A percentile compares a stretch with the other conserved stretches of the same genome.
Conservation (phyloP, 106 monocot species). For the Allium cepa region DNA sequence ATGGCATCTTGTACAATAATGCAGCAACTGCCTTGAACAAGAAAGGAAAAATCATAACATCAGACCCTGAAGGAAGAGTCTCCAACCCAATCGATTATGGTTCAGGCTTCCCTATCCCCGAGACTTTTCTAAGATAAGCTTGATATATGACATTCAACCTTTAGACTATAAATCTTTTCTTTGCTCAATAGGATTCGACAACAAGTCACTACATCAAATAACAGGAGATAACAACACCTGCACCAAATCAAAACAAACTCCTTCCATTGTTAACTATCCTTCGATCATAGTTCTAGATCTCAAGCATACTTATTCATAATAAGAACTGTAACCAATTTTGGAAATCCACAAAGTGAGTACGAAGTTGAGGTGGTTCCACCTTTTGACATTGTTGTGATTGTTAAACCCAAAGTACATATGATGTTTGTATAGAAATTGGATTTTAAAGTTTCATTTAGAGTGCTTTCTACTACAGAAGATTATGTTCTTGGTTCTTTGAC, state of each 20-base stretch:
- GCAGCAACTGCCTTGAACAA: constrained; percentile 62
- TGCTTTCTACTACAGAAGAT: constrained; percentile 15
- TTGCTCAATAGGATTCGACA: constrained; percentile 56
- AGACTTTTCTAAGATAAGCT: constrained; percentile 47
- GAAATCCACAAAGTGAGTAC: constrained; percentile 35
- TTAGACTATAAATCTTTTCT: constrained; percentile 69
- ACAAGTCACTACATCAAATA: constrained; percentile 30
- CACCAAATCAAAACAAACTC: background rate
- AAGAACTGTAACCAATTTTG: constrained; percentile 79
- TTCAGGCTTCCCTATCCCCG: constrained; percentile 55
- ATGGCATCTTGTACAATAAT: too few relatives aligned
- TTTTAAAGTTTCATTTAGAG: constrained; percentile 48
- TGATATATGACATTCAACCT: constrained; percentile 51
- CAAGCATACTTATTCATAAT: constrained; percentile 27
- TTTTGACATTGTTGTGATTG: constrained; percentile 41
- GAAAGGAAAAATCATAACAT: constrained; percentile 32
- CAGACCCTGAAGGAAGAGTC: constrained; percentile 48
- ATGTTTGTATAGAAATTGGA: constrained; percentile 40
- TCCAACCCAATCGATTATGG: constrained; percentile 73
- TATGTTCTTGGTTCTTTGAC: constrained; percentile 62
- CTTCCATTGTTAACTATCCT: constrained; percentile 63
- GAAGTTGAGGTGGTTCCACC: constrained; percentile 30
- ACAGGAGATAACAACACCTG: constrained; percentile 52
- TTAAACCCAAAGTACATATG: constrained; percentile 30
- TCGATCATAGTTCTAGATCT: constrained; percentile 55